Evolutionary conservation across 257 asterid species (phyloP), one percentile per base, ranked within the genome.

Genomic region (Apocynum venetum): DNA sequence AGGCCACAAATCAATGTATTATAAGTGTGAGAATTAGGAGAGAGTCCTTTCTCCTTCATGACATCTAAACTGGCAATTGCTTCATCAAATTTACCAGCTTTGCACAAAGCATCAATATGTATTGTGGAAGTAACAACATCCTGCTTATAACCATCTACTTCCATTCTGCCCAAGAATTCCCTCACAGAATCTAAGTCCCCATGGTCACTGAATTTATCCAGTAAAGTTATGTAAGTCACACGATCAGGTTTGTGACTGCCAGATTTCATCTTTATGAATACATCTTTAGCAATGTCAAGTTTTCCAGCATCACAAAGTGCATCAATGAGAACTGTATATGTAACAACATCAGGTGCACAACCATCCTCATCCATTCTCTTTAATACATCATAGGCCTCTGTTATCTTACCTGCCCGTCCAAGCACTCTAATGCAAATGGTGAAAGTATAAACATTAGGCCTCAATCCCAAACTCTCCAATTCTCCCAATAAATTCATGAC

Each of bases 271-370:
- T 90, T 89, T 85, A 11, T 61, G 74, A 95, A 93, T 61, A 95
- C 88, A 69, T 89, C 91, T 79, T 87, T 91, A 35, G 99, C 99
- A 52, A 78, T 68, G 53, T 82, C 93, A 78, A 91, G 85, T 79
- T 91, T 90, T 31, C 98, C 98, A 15, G 97, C 98, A 86, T 88
- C 88, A 79, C 97, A 95, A 71, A 95, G 96, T 49, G 99, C 96
- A 83, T 93, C 99, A 77, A 95, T 89, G 47, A 95, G 94, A 71
- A 95, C 99, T 0, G 99, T 95, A 78, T 90, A 93, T 38, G 99
- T 95, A 65, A 93, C 89, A 43, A 93, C 99, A 86, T 95, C 99
- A 51, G 99, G 93, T 43, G 92, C 85, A 87, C 99, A 95, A 74
- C 97, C 98, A 51, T 89, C 97, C 56, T 83, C 81, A 11, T 89